Base-by-base conservation (phyloP, 75 land plant species). In the Pseudotsuga menziesii region DNA sequence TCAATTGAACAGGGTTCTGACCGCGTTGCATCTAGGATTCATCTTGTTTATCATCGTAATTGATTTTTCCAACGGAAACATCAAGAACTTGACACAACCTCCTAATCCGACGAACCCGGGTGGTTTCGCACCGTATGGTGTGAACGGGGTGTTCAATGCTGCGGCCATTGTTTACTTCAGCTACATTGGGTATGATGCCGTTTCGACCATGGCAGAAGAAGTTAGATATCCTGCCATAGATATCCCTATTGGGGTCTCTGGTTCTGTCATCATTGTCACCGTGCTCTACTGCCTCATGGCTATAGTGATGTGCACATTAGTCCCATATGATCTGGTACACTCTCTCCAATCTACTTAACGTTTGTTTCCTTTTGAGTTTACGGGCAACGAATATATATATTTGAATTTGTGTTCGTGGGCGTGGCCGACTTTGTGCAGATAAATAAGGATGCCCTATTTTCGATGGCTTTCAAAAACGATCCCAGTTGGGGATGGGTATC, bases 121-220 rank as follows among this genome's bases (percentile, higher is more conserved):
- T 3, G 98, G 97, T 32, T 96, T 96, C 78, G 74, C 86, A 32
- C 99, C 94, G 2, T 83, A 76, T 82, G 99, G 97, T 1, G 87
- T 82, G 16, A 22, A 78, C 12, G 97, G 99, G 1, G 85, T 94
- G 11, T 87, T 94, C 80, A 89, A 86, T 14, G 99, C 93, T 0
- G 97, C 99, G 19, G 91, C 99, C 16, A 82, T 87, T 83, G 97
- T 96, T 58, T 96, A 94, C 72, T 74, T 92, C 77, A 92, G 93
- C 79, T 96, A 93, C 78, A 94, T 91, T 73, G 99, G 99, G 1
- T 96, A 91, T 80, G 99, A 96, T 78, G 91, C 94, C 72, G 97
- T 96, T 48, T 91, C 99, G 2, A 96, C 99, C 52, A 85, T 92
- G 85, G 99, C 99, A 0, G 99, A 96, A 77, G 99, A 96, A 81